Evolutionary conservation across 345 rosid genomes (phyloP).

Genomic region (Salix arbutifolia): DNA sequence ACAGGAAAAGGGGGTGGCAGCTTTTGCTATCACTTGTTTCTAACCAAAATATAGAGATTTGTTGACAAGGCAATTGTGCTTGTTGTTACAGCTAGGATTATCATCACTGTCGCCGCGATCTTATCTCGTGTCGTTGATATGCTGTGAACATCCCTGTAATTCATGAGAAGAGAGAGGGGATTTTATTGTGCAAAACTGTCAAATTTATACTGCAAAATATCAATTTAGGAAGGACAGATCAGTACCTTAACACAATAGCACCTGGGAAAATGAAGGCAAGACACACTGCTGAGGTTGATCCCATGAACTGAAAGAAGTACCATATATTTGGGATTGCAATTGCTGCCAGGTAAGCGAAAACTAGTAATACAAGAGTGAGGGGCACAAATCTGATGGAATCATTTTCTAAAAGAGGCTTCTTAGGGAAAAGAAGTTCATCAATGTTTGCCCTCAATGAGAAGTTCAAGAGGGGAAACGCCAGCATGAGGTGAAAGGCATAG

Average conservation of each 20-base stretch:
- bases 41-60: constrained; percentile 24
- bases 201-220: not conserved
- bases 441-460: constrained; percentile 69
- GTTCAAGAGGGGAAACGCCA: constrained; percentile 79
- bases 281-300: constrained; percentile 78
- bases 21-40: constrained; percentile 10
- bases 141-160: constrained; percentile 46
- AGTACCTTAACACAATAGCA: constrained; percentile 69
- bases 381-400: constrained; percentile 54
- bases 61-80: constrained; percentile 50
- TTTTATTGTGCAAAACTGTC: not conserved
- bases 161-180: not conserved
- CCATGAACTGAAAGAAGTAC: constrained; percentile 79
- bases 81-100: constrained; percentile 40
- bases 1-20: not conserved
- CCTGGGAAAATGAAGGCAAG: constrained; percentile 87
- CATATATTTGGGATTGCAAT: constrained; percentile 73
- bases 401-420: constrained; percentile 29
- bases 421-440: constrained; percentile 62
- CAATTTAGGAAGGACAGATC: not conserved
- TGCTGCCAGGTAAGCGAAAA: constrained; percentile 47
- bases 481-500: constrained; percentile 75
- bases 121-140: constrained; percentile 39
- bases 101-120: constrained; percentile 38
- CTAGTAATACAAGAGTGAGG: constrained; percentile 44